Evolutionary conservation across 148 eudicot species (phyloP), one percentile per base, ranked within the genome.

Genomic region (Chenopodium quinoa): DNA sequence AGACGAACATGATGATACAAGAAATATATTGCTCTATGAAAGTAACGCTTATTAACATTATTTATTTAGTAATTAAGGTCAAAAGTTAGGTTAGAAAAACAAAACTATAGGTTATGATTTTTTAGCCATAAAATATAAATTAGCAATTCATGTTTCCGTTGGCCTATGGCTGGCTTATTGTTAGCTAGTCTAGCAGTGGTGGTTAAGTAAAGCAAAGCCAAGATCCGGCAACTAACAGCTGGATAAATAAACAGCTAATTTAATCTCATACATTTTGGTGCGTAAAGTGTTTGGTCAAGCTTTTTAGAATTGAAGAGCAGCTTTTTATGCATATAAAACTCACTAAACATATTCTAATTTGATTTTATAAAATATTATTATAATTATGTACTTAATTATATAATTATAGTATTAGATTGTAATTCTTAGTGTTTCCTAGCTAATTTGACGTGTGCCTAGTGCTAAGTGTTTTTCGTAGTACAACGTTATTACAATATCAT

Each of bases 71-170:
- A 32, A 19, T 19, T 75, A 62, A 40, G 71, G 76, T 60, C 77
- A 80, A 73, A 72, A 44, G 29, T 80, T 80, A 72, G 82, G 82
- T 73, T 40, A 60, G 82, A 80, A 80, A 80, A 47, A 73, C 47
- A 79, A 29, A 12, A 40, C 52, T 54, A 40, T 1, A 68, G 9
- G 9, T 23, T 27, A 48, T 40, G 17, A 44, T 17, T 56, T 31
- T 11, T 12, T 6, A 31, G 1, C 25, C 27, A 62, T 20, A 62
- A 62, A 68, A 68, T 31, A 68, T 10, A 68, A 12, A 12, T 23
- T 0, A 66, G 4, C 62, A 14, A 1, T 34, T 78, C 27, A 68
- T 50, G 66, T 78, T 67, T 29, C 56, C 46, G 81, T 78, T 68
- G 81, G 60, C 65, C 66, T 50, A 10, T 7, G 54, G 82, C 69